phyloP scores from a whole-genome alignment of 768 basidiomycete species.

The Amanita phalloides region DNA sequence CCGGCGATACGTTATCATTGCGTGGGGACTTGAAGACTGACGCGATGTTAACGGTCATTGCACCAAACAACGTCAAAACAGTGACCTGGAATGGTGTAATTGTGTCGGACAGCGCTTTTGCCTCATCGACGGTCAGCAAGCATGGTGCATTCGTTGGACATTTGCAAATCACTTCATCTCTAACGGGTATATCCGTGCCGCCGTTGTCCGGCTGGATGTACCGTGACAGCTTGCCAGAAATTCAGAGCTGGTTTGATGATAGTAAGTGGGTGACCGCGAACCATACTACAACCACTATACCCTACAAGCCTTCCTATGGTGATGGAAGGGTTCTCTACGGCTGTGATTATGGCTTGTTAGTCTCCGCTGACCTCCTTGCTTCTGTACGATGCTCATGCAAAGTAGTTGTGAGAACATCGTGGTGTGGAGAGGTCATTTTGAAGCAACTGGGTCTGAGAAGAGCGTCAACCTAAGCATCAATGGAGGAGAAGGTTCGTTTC shows the following conservation, averaged over 20 bases:
- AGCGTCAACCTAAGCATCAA: constrained; percentile 71
- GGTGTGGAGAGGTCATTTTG: constrained; percentile 78
- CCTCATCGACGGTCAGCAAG: constrained; percentile 19
- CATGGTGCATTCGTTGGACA: constrained; percentile 40
- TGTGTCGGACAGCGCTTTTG: constrained; percentile 22
- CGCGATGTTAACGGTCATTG: constrained; percentile 52
- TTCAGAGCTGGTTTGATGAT: constrained; percentile 47
- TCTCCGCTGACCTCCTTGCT: constrained; percentile 3
- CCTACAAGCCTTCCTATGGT: constrained; percentile 57
- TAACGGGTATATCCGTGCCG: constrained; percentile 30
- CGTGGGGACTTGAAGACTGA: constrained; percentile 58
- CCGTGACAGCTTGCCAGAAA: constrained; percentile 67
- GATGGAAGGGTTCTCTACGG: constrained; percentile 75
- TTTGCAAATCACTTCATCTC: constrained; percentile 22
- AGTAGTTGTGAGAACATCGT: constrained; percentile 73
- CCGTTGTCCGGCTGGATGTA: constrained; percentile 62
- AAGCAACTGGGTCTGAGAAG: constrained; percentile 44
- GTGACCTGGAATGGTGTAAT: constrained; percentile 69
- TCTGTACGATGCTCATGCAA: not conserved
- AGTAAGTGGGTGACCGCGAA: constrained; percentile 53
- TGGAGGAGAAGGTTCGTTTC: constrained; percentile 54
- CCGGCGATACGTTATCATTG: constrained; percentile 41
- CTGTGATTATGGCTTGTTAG: constrained; percentile 81
- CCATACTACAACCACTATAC: constrained; percentile 66
- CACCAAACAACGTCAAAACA: constrained; percentile 35